Evolutionary conservation across 1,139 yeast genomes (phyloP).

Genomic region (Candida neerlandica): DNA sequence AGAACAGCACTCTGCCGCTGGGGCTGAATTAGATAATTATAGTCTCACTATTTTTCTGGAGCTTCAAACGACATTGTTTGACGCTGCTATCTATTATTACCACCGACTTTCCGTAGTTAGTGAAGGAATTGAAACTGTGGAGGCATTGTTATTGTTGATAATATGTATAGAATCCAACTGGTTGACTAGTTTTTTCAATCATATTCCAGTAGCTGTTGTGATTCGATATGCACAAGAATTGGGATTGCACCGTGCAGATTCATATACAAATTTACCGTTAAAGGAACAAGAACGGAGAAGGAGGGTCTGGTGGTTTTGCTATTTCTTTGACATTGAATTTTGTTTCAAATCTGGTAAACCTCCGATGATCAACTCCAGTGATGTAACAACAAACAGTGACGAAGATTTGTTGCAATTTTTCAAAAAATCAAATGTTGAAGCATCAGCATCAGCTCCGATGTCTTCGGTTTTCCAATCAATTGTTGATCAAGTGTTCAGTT

Average conservation of each 20-base stretch:
- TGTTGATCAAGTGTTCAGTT: neutral
- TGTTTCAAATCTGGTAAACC: slow-evolving; percentile 63
- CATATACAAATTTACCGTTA: slow-evolving; percentile 37
- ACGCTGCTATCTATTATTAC: slow-evolving; percentile 50
- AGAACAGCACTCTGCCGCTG: slow-evolving; percentile 3
- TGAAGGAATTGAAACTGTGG: slow-evolving; percentile 54
- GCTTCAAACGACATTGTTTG: slow-evolving; percentile 29
- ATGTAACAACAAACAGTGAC: slow-evolving; percentile 39
- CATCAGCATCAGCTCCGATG: neutral
- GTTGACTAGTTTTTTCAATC: slow-evolving; percentile 45
- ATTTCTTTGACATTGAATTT: slow-evolving; percentile 53
- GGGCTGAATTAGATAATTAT: slow-evolving; percentile 12
- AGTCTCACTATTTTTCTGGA: slow-evolving; percentile 11
- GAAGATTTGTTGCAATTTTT: slow-evolving; percentile 15
- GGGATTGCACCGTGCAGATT: slow-evolving; percentile 65
- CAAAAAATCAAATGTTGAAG: neutral
- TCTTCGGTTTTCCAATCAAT: neutral
- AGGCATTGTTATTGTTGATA: slow-evolving; percentile 49
- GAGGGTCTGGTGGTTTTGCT: slow-evolving; percentile 59
- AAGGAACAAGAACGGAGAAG: slow-evolving; percentile 44
- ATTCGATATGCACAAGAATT: slow-evolving; percentile 63
- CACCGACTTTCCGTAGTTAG: slow-evolving; percentile 48
- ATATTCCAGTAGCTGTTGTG: slow-evolving; percentile 51
- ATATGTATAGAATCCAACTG: slow-evolving; percentile 47
- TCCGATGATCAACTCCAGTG: slow-evolving; percentile 54